A percentile compares a stretch with the other conserved stretches of the same genome.
Conservation (phyloP, 2,329 filamentous ascomycete genomes). For the Ceratocystis harringtonii region DNA sequence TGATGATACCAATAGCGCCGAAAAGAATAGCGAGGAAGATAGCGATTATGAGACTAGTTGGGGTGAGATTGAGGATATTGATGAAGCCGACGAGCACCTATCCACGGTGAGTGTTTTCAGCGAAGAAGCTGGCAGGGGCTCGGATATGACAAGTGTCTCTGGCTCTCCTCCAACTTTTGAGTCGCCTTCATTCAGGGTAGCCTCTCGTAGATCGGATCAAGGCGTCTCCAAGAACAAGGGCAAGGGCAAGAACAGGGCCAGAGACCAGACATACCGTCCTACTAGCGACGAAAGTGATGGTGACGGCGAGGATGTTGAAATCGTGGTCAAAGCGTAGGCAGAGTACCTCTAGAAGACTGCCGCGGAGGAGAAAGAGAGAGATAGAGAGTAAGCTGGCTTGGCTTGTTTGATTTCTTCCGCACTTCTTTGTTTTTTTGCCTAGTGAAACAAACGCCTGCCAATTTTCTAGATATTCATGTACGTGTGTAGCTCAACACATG, state of each 20-base stretch:
- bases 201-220: not conserved
- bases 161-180: not conserved
- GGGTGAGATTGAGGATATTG: not conserved
- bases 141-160: not conserved
- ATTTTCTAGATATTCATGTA: too few relatives aligned
- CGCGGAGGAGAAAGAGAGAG: too few relatives aligned
- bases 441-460: too few relatives aligned
- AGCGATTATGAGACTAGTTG: not conserved
- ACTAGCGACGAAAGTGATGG: not conserved
- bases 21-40: not conserved
- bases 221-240: not conserved
- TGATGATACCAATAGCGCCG: conserved; percentile 5
- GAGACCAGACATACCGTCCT: not conserved
- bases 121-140: not conserved
- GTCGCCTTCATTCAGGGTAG: not conserved
- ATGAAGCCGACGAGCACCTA: conserved; percentile 2
- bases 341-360: too few relatives aligned
- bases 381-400: too few relatives aligned
- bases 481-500: too few relatives aligned
- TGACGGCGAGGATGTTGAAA: not conserved
- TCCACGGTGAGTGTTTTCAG: not conserved
- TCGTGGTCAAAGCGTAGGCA: not conserved
- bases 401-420: too few relatives aligned
- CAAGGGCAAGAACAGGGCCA: not conserved
- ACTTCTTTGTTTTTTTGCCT: too few relatives aligned